Evolutionary conservation across 139 green algal species (phyloP).

Genomic region (Pleodorina starrii): DNA sequence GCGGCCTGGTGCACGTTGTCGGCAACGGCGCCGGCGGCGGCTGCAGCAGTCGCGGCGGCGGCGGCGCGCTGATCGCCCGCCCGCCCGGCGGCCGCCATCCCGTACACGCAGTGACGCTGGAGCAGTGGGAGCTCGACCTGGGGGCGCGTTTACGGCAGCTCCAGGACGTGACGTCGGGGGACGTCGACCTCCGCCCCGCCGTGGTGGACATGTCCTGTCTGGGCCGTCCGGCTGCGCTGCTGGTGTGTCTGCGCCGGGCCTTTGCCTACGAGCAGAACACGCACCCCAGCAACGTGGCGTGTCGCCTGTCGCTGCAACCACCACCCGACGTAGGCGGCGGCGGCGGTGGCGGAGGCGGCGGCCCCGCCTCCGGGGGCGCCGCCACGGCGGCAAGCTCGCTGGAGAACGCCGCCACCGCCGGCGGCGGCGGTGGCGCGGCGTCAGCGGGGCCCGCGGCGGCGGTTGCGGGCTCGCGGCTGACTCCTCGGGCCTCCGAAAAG

Average conservation of each 20-base stretch:
- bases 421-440: background rate
- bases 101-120: background rate
- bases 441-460: background rate
- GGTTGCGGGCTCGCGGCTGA: background rate
- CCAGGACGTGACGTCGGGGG: conserved; percentile 17
- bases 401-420: too few species aligned
- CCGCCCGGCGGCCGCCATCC: background rate
- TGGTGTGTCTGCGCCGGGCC: conserved; percentile 27
- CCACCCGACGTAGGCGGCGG: background rate
- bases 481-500: background rate
- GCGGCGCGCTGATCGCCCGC: background rate
- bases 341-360: background rate
- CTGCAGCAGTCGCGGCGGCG: background rate
- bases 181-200: conserved; percentile 36
- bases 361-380: too few species aligned
- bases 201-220: conserved; percentile 8
- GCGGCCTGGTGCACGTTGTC: background rate
- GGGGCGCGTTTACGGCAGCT: background rate
- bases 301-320: conserved; percentile 6
- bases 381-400: too few species aligned
- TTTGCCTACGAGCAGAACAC: conserved; percentile 51
- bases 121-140: conserved; percentile 15
- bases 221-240: conserved; percentile 14
- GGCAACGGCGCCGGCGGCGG: conserved; percentile 35
- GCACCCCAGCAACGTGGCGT: conserved; percentile 23